Percentiles rank a stretch among this genome's conserved stretches.
phyloP scores from a whole-genome alignment of 495 filamentous ascomycete species.

The Tirmania nivea region DNA sequence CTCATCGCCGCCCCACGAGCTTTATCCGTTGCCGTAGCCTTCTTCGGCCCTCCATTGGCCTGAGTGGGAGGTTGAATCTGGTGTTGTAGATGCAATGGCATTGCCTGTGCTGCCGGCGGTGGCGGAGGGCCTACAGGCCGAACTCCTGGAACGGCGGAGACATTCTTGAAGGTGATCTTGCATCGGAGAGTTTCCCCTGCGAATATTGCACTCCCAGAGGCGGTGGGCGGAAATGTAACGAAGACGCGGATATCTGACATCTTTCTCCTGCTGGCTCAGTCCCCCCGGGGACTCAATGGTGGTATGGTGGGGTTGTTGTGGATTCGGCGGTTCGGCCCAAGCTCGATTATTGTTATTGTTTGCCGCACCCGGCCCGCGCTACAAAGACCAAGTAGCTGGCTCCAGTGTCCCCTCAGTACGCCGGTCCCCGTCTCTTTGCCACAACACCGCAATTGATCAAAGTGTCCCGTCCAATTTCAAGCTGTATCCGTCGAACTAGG shows the following conservation, averaged over 20 bases:
- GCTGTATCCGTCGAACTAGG: no score
- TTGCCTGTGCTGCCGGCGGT: neutral
- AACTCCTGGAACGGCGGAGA: constrained; percentile 25
- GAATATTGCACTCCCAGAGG: constrained; percentile 43
- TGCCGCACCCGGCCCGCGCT: no score
- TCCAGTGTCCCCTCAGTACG: no score
- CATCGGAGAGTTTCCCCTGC: constrained; percentile 87
- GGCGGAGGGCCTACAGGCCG: constrained; percentile 5
- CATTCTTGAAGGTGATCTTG: constrained; percentile 88
- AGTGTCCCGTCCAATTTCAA: no score
- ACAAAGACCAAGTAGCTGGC: no score
- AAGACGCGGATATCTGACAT: constrained; percentile 63
- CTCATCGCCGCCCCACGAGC: neutral
- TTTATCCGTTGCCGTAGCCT: neutral
- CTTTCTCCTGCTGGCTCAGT: neutral
- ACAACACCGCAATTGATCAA: no score
- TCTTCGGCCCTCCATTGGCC: neutral
- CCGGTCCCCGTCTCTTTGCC: no score
- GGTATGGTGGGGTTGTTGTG: neutral
- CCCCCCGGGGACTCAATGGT: neutral
- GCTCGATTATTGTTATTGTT: neutral
- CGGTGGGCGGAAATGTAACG: constrained; percentile 61
- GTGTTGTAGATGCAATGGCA: neutral
- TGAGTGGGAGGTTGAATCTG: neutral
- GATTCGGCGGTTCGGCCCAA: neutral